These are phyloP conservation scores for Lentinus polychrous DNA, from an alignment of 1,284 basidiomycete species.

Conservation along the genomic window DNA sequence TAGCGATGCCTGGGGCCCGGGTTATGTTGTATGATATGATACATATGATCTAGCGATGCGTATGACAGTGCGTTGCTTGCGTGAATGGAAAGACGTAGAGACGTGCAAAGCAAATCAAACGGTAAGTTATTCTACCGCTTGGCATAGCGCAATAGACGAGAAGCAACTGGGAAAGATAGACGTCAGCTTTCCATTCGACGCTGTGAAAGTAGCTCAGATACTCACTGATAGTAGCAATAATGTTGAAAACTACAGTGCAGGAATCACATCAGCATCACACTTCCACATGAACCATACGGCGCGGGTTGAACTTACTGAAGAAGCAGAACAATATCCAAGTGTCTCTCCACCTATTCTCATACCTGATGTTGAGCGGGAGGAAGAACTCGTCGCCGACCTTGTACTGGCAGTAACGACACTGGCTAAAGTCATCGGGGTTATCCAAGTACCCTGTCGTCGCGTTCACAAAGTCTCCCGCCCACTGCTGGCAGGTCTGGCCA, in stretches of 20 bases:
- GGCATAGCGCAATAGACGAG: constrained; percentile 67
- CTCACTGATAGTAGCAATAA: constrained; percentile 60
- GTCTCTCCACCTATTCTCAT: constrained; percentile 64
- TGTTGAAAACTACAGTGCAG: constrained; percentile 53
- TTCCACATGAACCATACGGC: too few relatives aligned
- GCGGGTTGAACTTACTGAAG: constrained; percentile 39
- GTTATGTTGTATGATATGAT: too few relatives aligned
- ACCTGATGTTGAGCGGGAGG: constrained; percentile 62
- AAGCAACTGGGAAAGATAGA: constrained; percentile 37
- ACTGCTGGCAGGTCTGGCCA: constrained; percentile 69
- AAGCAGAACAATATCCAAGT: constrained; percentile 65
- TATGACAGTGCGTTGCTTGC: too few relatives aligned
- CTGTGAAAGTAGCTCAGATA: constrained; percentile 6
- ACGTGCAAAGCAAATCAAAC: too few relatives aligned
- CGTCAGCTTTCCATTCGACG: constrained; percentile 10
- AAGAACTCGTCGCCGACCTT: constrained; percentile 67
- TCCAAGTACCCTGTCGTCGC: constrained; percentile 74
- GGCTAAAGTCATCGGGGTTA: constrained; percentile 53
- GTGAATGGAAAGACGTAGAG: too few relatives aligned
- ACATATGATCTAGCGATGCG: too few relatives aligned
- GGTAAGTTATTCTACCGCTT: constrained; percentile 37
- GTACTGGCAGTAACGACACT: constrained; percentile 75
- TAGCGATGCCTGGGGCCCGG: too few relatives aligned
- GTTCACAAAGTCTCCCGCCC: constrained; percentile 62
- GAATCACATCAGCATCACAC: too few relatives aligned